Percentiles rank a stretch among this genome's conserved stretches.
These are phyloP conservation scores for Potentilla sterilis DNA, from an alignment of 306 rosid genomes.

Conservation along the genomic window DNA sequence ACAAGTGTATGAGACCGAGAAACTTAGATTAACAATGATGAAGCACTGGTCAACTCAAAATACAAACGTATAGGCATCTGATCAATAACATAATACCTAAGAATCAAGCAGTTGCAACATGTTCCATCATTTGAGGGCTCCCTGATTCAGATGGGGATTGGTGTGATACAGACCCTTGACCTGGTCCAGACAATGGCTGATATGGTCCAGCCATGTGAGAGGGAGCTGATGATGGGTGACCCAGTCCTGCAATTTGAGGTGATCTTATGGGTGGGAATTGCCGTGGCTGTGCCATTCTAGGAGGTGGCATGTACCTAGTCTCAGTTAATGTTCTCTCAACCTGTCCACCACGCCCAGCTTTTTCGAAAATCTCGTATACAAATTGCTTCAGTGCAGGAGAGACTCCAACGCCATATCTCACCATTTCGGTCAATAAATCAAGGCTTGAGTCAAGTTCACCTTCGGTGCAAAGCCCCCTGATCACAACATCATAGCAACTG, in stretches of 20 bases:
- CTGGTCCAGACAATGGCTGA: constrained; percentile 23
- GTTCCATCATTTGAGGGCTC: constrained; percentile 35
- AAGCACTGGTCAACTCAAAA: constrained; percentile 21
- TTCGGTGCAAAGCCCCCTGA: constrained; percentile 73
- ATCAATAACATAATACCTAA: constrained; percentile 23
- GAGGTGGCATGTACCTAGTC: constrained; percentile 39
- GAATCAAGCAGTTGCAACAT: constrained; percentile 39
- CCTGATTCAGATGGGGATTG: constrained; percentile 42
- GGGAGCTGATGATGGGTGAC: constrained; percentile 3
- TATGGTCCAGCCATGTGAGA: constrained; percentile 32
- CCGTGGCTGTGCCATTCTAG: constrained; percentile 33
- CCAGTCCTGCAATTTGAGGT: constrained; percentile 36
- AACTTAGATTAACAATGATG: constrained; percentile 10
- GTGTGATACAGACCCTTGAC: constrained; percentile 35
- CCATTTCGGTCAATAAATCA: constrained; percentile 61
- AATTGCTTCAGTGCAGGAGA: constrained; percentile 56
- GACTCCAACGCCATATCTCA: constrained; percentile 77
- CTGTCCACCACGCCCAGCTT: constrained; percentile 70
- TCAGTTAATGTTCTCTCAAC: constrained; percentile 54
- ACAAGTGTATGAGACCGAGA: constrained; percentile 11
- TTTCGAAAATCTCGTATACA: constrained; percentile 48
- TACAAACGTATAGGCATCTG: constrained; percentile 7
- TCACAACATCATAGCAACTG: constrained; percentile 77
- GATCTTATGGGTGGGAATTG: constrained; percentile 7
- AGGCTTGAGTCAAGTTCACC: constrained; percentile 51